Base-by-base conservation (phyloP, 2,329 filamentous ascomycete species). In the Sarocladium strictum region DNA sequence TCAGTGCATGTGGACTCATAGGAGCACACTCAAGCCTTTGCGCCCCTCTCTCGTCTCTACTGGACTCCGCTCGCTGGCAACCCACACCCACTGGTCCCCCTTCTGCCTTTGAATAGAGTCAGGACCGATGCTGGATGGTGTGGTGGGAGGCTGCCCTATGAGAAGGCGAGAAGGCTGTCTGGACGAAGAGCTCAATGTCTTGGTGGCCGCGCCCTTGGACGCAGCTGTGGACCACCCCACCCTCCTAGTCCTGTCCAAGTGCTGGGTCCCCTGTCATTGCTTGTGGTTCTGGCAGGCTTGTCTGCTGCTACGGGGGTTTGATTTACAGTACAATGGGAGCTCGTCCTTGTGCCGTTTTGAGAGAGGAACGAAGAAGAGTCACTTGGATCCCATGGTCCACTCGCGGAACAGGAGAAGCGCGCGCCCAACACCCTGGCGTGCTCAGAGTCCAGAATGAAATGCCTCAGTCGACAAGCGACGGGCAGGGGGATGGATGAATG, bases 391-490 rank as follows among this genome's bases (percentile, higher is more conserved):
- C 19, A 19, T 27, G 43, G 47, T 23, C 47, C 47, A 51, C 27
- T n/a, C 14, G 29, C 47, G 27, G 47, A 35, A 27, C 9, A n/a
- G n/a, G n/a, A n/a, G n/a, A n/a, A n/a, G n/a, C n/a, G n/a, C n/a
- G n/a, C n/a, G n/a, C n/a, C n/a, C n/a, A n/a, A n/a, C n/a, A n/a
- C n/a, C n/a, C n/a, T n/a, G n/a, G n/a, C n/a, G n/a, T n/a, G n/a
- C n/a, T n/a, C n/a, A n/a, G n/a, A n/a, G n/a, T 14, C 12, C 3
- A 15, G 27, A 21, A 32, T 32, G 17, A 51, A 33, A 51, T 51
- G 47, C 47, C 47, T 51, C 47, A 51, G 27, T 51, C 35, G n/a
- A n/a, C 47, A 51, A 49, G 43, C 43, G 10, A 49, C 43, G n/a
- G 7, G 5, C 14, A 9, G 43, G 43, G 7, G 11, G 24, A 10